Evolutionary conservation across 2,329 filamentous ascomycete genomes (phyloP), one percentile per base, ranked within the genome.

Genomic region (Teratosphaeria nubilosa): DNA sequence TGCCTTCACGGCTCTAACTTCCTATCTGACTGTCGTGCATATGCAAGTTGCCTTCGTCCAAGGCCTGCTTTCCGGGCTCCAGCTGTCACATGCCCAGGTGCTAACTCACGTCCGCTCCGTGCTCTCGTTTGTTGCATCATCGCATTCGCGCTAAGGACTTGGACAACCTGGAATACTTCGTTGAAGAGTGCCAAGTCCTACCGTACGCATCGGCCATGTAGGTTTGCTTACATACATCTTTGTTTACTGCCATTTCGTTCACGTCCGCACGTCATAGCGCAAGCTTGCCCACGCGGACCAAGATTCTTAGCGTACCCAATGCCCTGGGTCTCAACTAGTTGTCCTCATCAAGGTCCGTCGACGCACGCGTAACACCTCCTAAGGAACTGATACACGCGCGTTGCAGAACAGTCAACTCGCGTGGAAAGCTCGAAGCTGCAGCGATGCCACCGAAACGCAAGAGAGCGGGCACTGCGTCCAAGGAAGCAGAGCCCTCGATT

Each of bases 381-480:
- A 48, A 48, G 41, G 16, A 48, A 20, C 4, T 16, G 9, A 6
- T 48, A 48, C 41, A 48, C 41, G 41, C 20, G 41, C 20, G 41
- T 48, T 48, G 16, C 9, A 20, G 20, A 3, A 22, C 41, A 20
- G 20, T 48, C 27, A 24, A 5, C 41, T 9, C 16, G 41, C 41
- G 41, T n/a, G 41, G 11, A 22, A 5, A 41, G 13, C n/a, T 13
- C 22, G 52, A 50, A 27, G 32, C 20, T 54, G 20, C 37, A 25
- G n/a, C 14, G 22, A 41, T 48, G n/a, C 55, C 51, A 24, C 51
- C n/a, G n/a, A 50, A 53, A 57, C 58, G 55, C 16, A 96, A 96
- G 82, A 86, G 91, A 73, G 82, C 81, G 58, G 77, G 77, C 59
- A 81, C 80, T 61, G 74, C 77, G 22, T 72, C 78, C 64, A 78